phyloP scores from a whole-genome alignment of 192 early-diverging fungal genomes.

The Entomortierella lignicola region DNA sequence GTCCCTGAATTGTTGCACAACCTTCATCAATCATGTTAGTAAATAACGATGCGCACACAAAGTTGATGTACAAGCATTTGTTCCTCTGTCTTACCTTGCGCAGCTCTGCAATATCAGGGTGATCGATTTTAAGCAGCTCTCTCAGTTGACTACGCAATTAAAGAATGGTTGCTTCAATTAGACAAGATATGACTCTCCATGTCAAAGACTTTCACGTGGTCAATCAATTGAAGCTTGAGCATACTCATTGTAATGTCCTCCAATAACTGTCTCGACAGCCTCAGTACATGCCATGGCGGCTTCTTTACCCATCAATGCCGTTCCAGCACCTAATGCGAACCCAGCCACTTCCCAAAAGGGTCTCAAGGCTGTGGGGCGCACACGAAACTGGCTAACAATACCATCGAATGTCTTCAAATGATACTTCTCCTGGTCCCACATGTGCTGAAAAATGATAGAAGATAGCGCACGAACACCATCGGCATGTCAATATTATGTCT shows the following conservation, averaged over 20 bases:
- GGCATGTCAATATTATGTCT: too few relatives aligned
- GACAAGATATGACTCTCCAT: not conserved
- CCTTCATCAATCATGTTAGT: slow-evolving; percentile 39
- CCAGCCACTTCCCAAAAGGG: slow-evolving; percentile 92
- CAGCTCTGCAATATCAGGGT: slow-evolving; percentile 70
- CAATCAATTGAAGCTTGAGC: slow-evolving; percentile 8
- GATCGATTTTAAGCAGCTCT: slow-evolving; percentile 79
- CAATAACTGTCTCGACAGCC: slow-evolving; percentile 97
- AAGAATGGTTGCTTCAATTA: not conserved
- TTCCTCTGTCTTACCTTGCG: slow-evolving; percentile 56
- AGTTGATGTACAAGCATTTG: not conserved
- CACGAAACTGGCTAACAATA: slow-evolving; percentile 78
- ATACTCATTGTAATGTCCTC: slow-evolving; percentile 94
- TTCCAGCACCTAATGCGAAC: slow-evolving; percentile 84
- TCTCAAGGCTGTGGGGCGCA: slow-evolving; percentile 85
- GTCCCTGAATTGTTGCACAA: slow-evolving; percentile 89
- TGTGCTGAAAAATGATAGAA: slow-evolving; percentile 79
- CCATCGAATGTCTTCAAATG: slow-evolving; percentile 86
- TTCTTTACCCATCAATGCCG: slow-evolving; percentile 91
- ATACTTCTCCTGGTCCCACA: slow-evolving; percentile 94
- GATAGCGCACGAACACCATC: too few relatives aligned
- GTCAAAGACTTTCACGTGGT: not conserved
- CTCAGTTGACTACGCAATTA: slow-evolving; percentile 73
- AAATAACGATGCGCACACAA: not conserved
- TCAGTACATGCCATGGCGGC: slow-evolving; percentile 99